Evolutionary conservation across 2,329 filamentous ascomycete genomes (phyloP).

Genomic region (Camillea tinctor): DNA sequence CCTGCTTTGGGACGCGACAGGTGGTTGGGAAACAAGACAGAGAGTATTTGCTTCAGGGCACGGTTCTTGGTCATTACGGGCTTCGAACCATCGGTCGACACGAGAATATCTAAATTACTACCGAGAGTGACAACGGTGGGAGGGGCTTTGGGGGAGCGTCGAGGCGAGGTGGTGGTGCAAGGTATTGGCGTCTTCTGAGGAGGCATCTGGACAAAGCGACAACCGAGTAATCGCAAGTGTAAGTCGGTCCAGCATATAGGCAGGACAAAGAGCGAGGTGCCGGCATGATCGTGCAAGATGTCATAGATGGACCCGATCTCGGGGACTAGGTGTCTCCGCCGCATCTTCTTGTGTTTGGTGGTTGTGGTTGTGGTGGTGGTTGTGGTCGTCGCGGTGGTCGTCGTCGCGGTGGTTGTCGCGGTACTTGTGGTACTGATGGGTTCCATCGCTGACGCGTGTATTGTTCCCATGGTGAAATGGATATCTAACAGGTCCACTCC

Average conservation of each 20-base stretch:
- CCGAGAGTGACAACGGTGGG: slow-evolving; percentile 42
- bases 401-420: too few relatives aligned
- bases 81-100: slow-evolving; percentile 35
- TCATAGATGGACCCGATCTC: slow-evolving; percentile 52
- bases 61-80: slow-evolving; percentile 36
- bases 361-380: slow-evolving; percentile 1
- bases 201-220: slow-evolving; percentile 43
- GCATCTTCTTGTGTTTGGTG: slow-evolving; percentile 25
- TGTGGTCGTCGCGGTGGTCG: too few relatives aligned
- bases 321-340: slow-evolving; percentile 38
- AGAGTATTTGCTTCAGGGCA: slow-evolving; percentile 44
- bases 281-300: slow-evolving; percentile 48
- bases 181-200: slow-evolving; percentile 43
- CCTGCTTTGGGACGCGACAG: slow-evolving; percentile 31
- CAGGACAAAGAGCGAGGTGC: slow-evolving; percentile 48
- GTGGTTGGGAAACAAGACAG: slow-evolving; percentile 41
- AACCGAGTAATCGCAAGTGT: slow-evolving; percentile 48
- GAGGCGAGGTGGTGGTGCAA: slow-evolving; percentile 34
- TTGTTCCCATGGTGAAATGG: background rate
- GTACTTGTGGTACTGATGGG: background rate
- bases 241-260: slow-evolving; percentile 57
- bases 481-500: background rate
- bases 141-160: slow-evolving; percentile 39
- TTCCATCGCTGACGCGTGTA: slow-evolving; percentile 5
- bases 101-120: slow-evolving; percentile 43